Evolutionary conservation across 2,329 filamentous ascomycete genomes (phyloP).

Genomic region (Cladosporium sp.): DNA sequence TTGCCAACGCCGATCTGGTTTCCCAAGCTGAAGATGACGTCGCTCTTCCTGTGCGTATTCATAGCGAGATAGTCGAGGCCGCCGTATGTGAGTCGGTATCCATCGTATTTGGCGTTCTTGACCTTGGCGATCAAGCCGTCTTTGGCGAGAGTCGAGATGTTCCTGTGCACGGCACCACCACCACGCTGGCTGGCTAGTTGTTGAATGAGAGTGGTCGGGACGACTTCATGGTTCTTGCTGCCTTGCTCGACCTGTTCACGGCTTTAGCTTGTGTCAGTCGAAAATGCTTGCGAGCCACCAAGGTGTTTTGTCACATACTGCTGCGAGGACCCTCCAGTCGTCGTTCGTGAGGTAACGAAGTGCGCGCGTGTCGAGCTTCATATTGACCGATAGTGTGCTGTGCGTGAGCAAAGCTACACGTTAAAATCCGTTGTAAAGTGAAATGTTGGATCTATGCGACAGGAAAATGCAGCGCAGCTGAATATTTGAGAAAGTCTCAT

Average conservation of each 20-base stretch:
- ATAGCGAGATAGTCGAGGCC: conserved; percentile 96
- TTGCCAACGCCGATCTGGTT: conserved; percentile 95
- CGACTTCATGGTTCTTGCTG: conserved; percentile 94
- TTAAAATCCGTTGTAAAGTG: too few species aligned
- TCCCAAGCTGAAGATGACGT: conserved; percentile 83
- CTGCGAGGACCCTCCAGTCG: conserved; percentile 92
- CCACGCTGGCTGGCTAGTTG: conserved; percentile 77
- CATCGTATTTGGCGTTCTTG: conserved; percentile 96
- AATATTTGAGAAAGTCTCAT: too few species aligned
- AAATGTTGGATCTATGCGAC: background rate
- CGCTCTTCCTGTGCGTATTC: conserved; percentile 76
- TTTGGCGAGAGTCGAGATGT: conserved; percentile 89
- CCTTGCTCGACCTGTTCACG: conserved; percentile 74
- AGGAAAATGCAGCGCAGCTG: conserved; percentile 3
- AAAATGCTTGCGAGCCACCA: conserved; percentile 8
- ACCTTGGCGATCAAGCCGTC: conserved; percentile 84
- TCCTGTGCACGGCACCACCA: conserved; percentile 73
- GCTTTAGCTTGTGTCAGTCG: conserved; percentile 16
- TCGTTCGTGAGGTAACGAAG: conserved; percentile 88
- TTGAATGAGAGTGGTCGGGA: conserved; percentile 83
- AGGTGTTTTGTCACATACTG: conserved; percentile 54
- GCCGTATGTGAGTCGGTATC: conserved; percentile 93
- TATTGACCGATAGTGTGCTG: conserved; percentile 35
- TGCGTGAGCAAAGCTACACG: too few species aligned
- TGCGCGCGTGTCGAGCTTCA: conserved; percentile 93